Percentiles rank a stretch among this genome's conserved stretches.
Evolutionary conservation across 257 asterid genomes (phyloP).

Genomic region (Solanum lignicaule): DNA sequence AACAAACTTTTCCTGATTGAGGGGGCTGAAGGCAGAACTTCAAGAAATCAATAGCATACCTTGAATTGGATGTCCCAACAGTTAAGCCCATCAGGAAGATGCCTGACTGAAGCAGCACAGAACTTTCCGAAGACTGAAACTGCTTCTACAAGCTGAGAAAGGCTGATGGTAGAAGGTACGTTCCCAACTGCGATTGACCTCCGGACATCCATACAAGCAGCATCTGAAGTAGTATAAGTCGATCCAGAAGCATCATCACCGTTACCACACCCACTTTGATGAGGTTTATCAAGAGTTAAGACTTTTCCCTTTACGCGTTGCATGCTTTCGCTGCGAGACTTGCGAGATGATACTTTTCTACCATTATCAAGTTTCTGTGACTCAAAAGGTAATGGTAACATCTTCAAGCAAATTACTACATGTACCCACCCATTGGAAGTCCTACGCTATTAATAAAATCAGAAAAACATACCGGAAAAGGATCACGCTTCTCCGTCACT

Average conservation of each 20-base stretch:
- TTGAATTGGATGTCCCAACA: neutral
- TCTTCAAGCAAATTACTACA: neutral
- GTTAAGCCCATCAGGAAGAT: slow-evolving; percentile 12
- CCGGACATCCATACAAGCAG: slow-evolving; percentile 4
- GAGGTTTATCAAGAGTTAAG: neutral
- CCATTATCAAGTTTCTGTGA: slow-evolving; percentile 14
- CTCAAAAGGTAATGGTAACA: neutral
- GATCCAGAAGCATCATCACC: slow-evolving; percentile 3
- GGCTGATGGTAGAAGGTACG: slow-evolving; percentile 17
- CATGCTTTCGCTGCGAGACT: slow-evolving; percentile 9
- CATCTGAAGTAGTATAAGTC: neutral
- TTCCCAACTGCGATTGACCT: slow-evolving; percentile 14
- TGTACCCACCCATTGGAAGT: neutral
- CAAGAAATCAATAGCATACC: neutral
- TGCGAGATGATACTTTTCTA: slow-evolving; percentile 6
- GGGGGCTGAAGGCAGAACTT: neutral
- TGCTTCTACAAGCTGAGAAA: slow-evolving; percentile 26
- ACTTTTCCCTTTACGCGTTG: neutral
- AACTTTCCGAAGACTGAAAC: slow-evolving; percentile 37
- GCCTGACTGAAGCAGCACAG: slow-evolving; percentile 23
- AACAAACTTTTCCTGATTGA: neutral
- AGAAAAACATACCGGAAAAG: slow-evolving; percentile 17
- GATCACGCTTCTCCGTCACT: slow-evolving; percentile 26
- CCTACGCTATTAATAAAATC: neutral
- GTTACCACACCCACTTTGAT: neutral